phyloP scores from a whole-genome alignment of 305 asterid genomes.

The Fraxinus greggii region DNA sequence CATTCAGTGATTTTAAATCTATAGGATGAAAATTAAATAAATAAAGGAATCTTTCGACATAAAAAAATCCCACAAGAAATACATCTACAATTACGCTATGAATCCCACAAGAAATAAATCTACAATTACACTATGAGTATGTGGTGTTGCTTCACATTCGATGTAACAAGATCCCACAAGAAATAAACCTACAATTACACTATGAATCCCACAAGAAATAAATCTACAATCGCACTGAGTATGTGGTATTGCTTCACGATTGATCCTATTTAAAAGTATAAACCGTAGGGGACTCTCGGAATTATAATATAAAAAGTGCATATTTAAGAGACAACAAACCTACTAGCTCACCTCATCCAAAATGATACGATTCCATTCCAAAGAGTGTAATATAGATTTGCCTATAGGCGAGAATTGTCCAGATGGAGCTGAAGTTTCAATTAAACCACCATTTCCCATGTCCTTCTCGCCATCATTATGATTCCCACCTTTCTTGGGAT shows the following conservation, averaged over 20 bases:
- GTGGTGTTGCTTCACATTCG: not conserved
- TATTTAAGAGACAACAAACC: not conserved
- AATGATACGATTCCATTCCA: slow-evolving; percentile 78
- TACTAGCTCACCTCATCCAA: slow-evolving; percentile 71
- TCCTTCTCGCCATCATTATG: slow-evolving; percentile 30
- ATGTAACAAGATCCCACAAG: not conserved
- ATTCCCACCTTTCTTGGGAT: slow-evolving; percentile 29
- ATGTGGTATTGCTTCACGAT: not conserved
- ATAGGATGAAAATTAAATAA: not conserved
- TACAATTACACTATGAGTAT: not conserved
- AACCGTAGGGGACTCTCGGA: not conserved
- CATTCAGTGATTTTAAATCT: not conserved
- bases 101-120: not conserved
- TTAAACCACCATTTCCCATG: slow-evolving; percentile 29
- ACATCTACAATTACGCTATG: not conserved
- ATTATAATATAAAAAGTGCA: not conserved
- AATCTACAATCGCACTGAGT: not conserved
- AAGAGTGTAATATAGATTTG: slow-evolving; percentile 70
- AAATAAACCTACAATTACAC: not conserved
- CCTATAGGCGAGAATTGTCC: slow-evolving; percentile 34
- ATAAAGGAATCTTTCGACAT: not conserved
- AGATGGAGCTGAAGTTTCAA: slow-evolving; percentile 30
- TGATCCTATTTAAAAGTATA: not conserved
- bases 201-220: not conserved
- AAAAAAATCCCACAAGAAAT: not conserved